Evolutionary conservation across 2,329 filamentous ascomycete genomes (phyloP).

Genomic region (Phaeophleospora eucalypticola): DNA sequence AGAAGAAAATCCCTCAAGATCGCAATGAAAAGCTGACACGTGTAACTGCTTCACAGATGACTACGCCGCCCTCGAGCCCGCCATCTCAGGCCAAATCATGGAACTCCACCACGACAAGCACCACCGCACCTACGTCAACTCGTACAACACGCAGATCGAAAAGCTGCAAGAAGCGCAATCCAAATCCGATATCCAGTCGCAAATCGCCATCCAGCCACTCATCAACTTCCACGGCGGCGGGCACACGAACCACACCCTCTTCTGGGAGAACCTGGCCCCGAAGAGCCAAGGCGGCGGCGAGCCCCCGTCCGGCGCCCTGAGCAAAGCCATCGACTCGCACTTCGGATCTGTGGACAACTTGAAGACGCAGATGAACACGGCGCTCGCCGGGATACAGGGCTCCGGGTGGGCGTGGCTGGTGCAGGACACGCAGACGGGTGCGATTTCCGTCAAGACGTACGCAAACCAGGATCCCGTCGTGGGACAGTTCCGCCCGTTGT

Average conservation of each 20-base stretch:
- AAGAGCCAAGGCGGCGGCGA: constrained; percentile 63
- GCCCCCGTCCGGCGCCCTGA: constrained; percentile 55
- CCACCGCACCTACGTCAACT: constrained; percentile 90
- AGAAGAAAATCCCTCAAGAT: no score
- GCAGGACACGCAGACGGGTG: constrained; percentile 58
- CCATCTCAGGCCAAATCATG: constrained; percentile 88
- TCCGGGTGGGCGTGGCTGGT: constrained; percentile 78
- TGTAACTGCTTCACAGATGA: constrained; percentile 60
- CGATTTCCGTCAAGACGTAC: constrained; percentile 70
- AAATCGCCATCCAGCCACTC: constrained; percentile 54
- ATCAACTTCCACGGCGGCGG: constrained; percentile 66
- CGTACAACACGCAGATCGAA: constrained; percentile 75
- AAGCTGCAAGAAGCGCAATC: constrained; percentile 59
- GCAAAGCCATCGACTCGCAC: constrained; percentile 55
- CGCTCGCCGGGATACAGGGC: constrained; percentile 62
- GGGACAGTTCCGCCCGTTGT: constrained; percentile 73
- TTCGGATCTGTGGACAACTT: constrained; percentile 57
- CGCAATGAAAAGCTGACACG: not conserved
- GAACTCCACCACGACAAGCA: constrained; percentile 92
- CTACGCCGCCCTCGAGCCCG: constrained; percentile 86
- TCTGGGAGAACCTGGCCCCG: constrained; percentile 68
- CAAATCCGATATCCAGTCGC: constrained; percentile 51
- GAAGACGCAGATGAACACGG: constrained; percentile 61
- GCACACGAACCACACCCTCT: constrained; percentile 64
- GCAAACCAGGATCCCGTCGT: constrained; percentile 87